Percentiles rank a stretch among this genome's conserved stretches.
Evolutionary conservation across 345 rosid genomes (phyloP).

Genomic region (Euphorbia lathyris): DNA sequence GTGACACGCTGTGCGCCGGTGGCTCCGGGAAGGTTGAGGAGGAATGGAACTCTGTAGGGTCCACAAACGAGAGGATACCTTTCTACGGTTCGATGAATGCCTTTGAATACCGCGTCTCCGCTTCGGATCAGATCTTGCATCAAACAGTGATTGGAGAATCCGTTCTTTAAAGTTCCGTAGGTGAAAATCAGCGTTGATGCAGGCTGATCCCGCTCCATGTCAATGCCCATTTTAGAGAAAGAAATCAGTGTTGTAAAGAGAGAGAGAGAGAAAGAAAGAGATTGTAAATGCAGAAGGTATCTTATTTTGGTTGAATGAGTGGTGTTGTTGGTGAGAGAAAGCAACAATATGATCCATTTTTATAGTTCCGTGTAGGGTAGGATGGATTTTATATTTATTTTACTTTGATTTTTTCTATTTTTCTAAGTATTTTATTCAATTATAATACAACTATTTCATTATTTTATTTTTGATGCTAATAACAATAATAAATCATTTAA

Average conservation of each 20-base stretch:
- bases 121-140: slow-evolving; percentile 63
- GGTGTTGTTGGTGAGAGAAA: not conserved
- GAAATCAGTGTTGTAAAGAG: not conserved
- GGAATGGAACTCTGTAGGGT: slow-evolving; percentile 81
- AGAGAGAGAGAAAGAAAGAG: not conserved
- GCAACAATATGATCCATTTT: not conserved
- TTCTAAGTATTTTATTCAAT: too few relatives aligned
- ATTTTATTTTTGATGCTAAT: too few relatives aligned
- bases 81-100: slow-evolving; percentile 43
- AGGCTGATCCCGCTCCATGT: not conserved
- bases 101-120: slow-evolving; percentile 67
- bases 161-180: slow-evolving; percentile 74
- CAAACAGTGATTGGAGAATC: slow-evolving; percentile 67
- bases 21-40: slow-evolving; percentile 62
- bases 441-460: too few relatives aligned
- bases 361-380: not conserved
- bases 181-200: slow-evolving; percentile 48
- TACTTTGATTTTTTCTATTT: not conserved
- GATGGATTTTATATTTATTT: not conserved
- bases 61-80: slow-evolving; percentile 78
- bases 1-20: slow-evolving; percentile 46
- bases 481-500: too few relatives aligned
- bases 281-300: not conserved
- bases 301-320: not conserved
- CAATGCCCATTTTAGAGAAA: slow-evolving; percentile 23